These are phyloP conservation scores for Trichoderma arundinaceum DNA, from an alignment of 2,329 filamentous ascomycete genomes.

Conservation along the genomic window DNA sequence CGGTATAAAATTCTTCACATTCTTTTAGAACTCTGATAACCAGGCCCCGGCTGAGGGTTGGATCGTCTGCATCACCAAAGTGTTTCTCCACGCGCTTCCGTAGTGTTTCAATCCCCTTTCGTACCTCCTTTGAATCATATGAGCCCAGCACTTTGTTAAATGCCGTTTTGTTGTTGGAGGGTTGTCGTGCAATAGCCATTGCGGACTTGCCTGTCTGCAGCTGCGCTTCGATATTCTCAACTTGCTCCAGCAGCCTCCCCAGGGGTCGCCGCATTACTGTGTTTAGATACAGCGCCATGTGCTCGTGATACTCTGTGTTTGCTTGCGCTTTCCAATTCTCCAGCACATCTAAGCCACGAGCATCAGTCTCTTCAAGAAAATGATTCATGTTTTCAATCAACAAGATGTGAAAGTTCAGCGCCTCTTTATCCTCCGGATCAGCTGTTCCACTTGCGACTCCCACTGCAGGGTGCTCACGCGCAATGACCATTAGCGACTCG, in stretches of 20 bases:
- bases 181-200: constrained; percentile 73
- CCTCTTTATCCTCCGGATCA: constrained; percentile 88
- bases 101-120: constrained; percentile 86
- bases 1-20: constrained; percentile 67
- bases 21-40: constrained; percentile 64
- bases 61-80: constrained; percentile 87
- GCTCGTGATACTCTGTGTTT: constrained; percentile 78
- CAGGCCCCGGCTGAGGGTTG: constrained; percentile 64
- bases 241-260: constrained; percentile 87
- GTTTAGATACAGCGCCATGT: constrained; percentile 84
- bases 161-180: constrained; percentile 78
- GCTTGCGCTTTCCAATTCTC: constrained; percentile 84
- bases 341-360: constrained; percentile 74
- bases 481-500: constrained; percentile 94
- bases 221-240: constrained; percentile 85
- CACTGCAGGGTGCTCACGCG: constrained; percentile 67
- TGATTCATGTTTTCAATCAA: constrained; percentile 99
- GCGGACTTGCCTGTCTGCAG: constrained; percentile 64
- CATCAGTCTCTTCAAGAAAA: constrained; percentile 89
- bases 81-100: constrained; percentile 96
- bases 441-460: constrained; percentile 51
- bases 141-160: constrained; percentile 85
- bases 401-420: constrained; percentile 94
- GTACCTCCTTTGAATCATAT: constrained; percentile 83
- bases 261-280: constrained; percentile 88